These are phyloP conservation scores for Plectosphaerella sp. DNA, from an alignment of 2,329 filamentous ascomycete genomes.

Conservation along the genomic window DNA sequence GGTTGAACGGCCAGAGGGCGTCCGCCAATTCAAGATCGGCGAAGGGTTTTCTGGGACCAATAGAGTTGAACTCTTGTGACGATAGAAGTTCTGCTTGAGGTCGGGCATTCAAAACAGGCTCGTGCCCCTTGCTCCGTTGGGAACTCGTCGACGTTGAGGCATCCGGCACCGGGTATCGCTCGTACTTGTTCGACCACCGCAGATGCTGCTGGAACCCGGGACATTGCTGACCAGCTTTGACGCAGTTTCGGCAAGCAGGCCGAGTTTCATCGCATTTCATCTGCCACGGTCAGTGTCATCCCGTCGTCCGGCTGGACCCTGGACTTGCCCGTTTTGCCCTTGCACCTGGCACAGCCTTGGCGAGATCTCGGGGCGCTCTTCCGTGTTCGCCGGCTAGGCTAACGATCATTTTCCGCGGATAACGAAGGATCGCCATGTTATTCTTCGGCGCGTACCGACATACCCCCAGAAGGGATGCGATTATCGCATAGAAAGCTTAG, in stretches of 20 bases:
- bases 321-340: not conserved
- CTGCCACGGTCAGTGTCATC: not conserved
- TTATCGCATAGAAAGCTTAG: too few species aligned
- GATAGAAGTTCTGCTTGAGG: too few species aligned
- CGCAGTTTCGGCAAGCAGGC: not conserved
- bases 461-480: too few species aligned
- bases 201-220: not conserved
- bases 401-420: too few species aligned
- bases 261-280: not conserved
- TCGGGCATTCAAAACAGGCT: too few species aligned
- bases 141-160: not conserved
- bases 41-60: too few species aligned
- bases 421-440: too few species aligned
- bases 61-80: too few species aligned
- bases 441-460: too few species aligned
- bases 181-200: not conserved
- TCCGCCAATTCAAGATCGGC: too few species aligned
- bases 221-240: not conserved
- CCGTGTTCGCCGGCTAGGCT: not conserved
- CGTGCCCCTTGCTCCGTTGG: too few species aligned
- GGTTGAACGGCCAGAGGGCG: too few species aligned
- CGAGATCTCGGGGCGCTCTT: not conserved
- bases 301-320: not conserved
- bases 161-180: not conserved
- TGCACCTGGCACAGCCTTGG: not conserved